Evolutionary conservation across 2,329 filamentous ascomycete genomes (phyloP).

Genomic region (Arthrinium phaeospermum): DNA sequence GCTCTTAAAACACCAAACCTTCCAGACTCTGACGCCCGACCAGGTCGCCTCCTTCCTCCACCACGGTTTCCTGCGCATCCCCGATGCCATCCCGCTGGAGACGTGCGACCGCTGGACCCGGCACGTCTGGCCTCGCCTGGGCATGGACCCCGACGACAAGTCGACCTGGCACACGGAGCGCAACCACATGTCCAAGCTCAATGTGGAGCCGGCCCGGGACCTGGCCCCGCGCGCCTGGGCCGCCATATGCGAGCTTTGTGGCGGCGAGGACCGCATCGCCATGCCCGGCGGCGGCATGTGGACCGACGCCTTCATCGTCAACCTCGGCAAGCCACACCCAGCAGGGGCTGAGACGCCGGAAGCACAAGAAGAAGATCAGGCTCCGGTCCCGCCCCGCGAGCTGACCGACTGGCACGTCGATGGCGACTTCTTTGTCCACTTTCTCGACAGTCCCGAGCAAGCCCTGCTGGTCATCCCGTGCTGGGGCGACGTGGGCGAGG

Average conservation of each 20-base stretch:
- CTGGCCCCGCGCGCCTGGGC: slow-evolving; percentile 60
- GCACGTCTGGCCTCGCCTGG: slow-evolving; percentile 38
- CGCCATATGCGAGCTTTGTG: slow-evolving; percentile 58
- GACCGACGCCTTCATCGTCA: slow-evolving; percentile 61
- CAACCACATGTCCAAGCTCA: slow-evolving; percentile 58
- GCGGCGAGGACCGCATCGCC: slow-evolving; percentile 51
- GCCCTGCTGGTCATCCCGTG: slow-evolving; percentile 58
- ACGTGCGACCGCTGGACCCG: not conserved
- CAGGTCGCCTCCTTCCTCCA: not conserved
- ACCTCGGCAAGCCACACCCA: slow-evolving; percentile 50
- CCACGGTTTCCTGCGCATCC: not conserved
- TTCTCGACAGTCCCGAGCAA: slow-evolving; percentile 61
- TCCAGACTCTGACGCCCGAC: not conserved
- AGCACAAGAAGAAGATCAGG: slow-evolving; percentile 37
- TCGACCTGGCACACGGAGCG: slow-evolving; percentile 58
- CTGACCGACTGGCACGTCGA: slow-evolving; percentile 60
- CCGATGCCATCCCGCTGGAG: not conserved
- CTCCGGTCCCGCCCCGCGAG: slow-evolving; percentile 28
- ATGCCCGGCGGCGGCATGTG: slow-evolving; percentile 45
- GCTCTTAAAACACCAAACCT: not conserved
- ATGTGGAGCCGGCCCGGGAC: slow-evolving; percentile 44
- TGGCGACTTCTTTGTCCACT: slow-evolving; percentile 63
- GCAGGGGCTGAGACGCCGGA: slow-evolving; percentile 38
- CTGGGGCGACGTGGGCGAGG: not conserved
- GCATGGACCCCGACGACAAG: slow-evolving; percentile 56